phyloP scores from a whole-genome alignment of 139 green algal species.

The Klebsormidium nitens region DNA sequence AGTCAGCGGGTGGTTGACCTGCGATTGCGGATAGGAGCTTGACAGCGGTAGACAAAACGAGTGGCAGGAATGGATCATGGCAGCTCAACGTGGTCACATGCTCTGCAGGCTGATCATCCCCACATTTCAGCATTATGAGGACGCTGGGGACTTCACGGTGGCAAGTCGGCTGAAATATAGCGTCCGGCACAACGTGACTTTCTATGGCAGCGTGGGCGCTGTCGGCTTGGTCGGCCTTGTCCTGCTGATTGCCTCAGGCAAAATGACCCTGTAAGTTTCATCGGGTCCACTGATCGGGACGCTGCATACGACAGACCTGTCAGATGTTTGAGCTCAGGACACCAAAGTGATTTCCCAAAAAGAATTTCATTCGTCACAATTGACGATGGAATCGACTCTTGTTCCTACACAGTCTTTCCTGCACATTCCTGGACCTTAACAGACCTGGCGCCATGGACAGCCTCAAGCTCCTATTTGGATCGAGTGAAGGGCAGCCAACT shows the following conservation, averaged over 20 bases:
- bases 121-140: constrained; percentile 73
- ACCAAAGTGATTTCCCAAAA: too few species aligned
- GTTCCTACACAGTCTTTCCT: too few species aligned
- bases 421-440: neutral
- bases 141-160: constrained; percentile 80
- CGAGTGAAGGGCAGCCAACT: neutral
- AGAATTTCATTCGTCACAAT: too few species aligned
- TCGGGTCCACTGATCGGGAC: too few species aligned
- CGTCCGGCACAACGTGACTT: constrained; percentile 62
- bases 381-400: too few species aligned
- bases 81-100: neutral
- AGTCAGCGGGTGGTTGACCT: too few species aligned
- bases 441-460: neutral
- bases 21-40: too few species aligned
- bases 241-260: constrained; percentile 46
- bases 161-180: constrained; percentile 47
- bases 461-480: neutral
- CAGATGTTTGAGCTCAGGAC: too few species aligned
- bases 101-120: constrained; percentile 74
- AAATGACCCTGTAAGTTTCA: too few species aligned
- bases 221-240: constrained; percentile 51
- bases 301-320: too few species aligned
- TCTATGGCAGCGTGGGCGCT: constrained; percentile 65
- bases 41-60: too few species aligned
- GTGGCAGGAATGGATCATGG: too few species aligned